phyloP scores from a whole-genome alignment of 1,284 basidiomycete genomes.

The Cronartium ribicola region DNA sequence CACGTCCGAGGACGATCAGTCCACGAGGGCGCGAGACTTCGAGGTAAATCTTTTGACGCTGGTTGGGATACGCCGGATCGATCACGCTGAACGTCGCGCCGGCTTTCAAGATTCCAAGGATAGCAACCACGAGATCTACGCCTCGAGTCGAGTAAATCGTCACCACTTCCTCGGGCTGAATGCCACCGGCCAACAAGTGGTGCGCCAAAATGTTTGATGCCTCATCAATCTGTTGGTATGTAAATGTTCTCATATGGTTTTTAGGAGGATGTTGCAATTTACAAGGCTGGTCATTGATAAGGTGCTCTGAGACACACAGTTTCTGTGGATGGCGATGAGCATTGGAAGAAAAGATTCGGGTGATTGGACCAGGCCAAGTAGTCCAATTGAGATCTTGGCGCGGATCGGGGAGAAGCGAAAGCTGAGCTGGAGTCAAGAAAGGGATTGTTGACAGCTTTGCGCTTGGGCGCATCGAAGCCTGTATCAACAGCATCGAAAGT shows the following conservation, averaged over 20 bases:
- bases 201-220: conserved; percentile 90
- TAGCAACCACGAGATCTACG: conserved; percentile 93
- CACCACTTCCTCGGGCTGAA: conserved; percentile 91
- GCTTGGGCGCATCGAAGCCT: conserved; percentile 60
- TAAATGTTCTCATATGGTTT: conserved; percentile 61
- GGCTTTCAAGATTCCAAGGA: conserved; percentile 93
- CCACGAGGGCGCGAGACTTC: conserved; percentile 91
- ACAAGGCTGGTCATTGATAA: conserved; percentile 47
- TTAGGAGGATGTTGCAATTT: conserved; percentile 55
- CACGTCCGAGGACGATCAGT: conserved; percentile 83
- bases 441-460: conserved; percentile 68
- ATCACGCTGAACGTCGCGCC: conserved; percentile 98
- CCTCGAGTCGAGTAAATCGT: conserved; percentile 98
- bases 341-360: conserved; percentile 83
- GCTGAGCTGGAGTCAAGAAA: conserved; percentile 71
- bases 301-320: conserved; percentile 75
- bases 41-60: conserved; percentile 91
- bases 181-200: conserved; percentile 75
- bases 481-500: conserved; percentile 70
- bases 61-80: conserved; percentile 94
- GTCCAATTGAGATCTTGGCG: conserved; percentile 91
- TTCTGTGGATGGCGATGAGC: conserved; percentile 70
- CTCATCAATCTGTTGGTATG: conserved; percentile 74
- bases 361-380: conserved; percentile 91
- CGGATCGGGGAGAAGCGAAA: conserved; percentile 72